Conservation (phyloP, 2,329 filamentous ascomycete genomes). For the Shiraia sp. region DNA sequence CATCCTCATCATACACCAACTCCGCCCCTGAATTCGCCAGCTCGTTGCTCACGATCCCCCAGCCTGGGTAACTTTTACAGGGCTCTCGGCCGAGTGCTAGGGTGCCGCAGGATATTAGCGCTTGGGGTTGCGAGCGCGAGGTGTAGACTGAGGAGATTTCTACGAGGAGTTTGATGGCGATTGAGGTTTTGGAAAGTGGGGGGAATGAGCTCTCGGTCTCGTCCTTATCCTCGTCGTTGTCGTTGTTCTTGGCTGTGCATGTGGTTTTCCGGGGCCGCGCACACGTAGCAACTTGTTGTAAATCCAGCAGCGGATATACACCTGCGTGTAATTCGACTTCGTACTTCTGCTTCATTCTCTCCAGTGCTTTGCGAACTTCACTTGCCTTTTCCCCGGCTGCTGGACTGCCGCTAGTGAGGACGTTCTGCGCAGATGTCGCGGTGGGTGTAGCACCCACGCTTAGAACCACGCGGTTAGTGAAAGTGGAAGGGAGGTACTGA, state of each 20-base stretch:
- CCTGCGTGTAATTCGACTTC: slow-evolving; percentile 73
- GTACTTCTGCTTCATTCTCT: slow-evolving; percentile 35
- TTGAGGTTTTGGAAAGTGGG: slow-evolving; percentile 56
- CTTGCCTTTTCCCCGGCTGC: no score
- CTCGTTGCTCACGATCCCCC: slow-evolving; percentile 71
- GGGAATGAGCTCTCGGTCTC: slow-evolving; percentile 19
- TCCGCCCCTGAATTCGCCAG: slow-evolving; percentile 27
- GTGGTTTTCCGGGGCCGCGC: slow-evolving; percentile 51
- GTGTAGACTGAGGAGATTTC: slow-evolving; percentile 72
- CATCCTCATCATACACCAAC: slow-evolving; percentile 31
- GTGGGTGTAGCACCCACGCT: slow-evolving; percentile 80
- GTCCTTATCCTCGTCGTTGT: no score
- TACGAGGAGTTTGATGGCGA: slow-evolving; percentile 70
- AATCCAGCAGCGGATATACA: slow-evolving; percentile 74
- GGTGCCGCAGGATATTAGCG: slow-evolving; percentile 68
- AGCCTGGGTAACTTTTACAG: slow-evolving; percentile 71
- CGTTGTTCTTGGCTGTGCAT: no score
- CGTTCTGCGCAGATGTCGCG: slow-evolving; percentile 66
- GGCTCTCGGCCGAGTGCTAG: slow-evolving; percentile 74
- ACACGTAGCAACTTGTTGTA: slow-evolving; percentile 77
- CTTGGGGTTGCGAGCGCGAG: slow-evolving; percentile 58
- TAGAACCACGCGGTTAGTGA: slow-evolving; percentile 53
- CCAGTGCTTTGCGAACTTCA: slow-evolving; percentile 49
- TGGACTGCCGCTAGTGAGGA: slow-evolving; percentile 41
- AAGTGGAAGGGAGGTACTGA: slow-evolving; percentile 35